Base-by-base conservation (phyloP, 2,329 filamentous ascomycete genomes). In the Lecanicillium sp. region DNA sequence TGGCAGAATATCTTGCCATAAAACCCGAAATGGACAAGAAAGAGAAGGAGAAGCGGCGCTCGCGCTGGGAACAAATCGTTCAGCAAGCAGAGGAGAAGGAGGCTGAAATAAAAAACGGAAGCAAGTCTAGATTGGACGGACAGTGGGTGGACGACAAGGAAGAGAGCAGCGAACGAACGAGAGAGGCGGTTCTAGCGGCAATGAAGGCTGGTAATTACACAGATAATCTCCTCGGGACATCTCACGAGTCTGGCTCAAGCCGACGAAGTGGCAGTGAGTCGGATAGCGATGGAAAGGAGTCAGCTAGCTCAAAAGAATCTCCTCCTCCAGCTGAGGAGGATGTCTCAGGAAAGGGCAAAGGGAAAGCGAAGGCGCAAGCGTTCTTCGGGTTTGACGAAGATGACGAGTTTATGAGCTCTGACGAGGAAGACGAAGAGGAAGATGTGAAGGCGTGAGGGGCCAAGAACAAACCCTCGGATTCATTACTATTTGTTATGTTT, bases 1-100 rank as follows among this genome's bases (percentile, higher is more conserved):
- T 98, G 15, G 92, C 94, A 0, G 89, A 97, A 58, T 97, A 96
- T 54, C 74, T 97, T 2, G 87, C 89, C 3, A 85, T 94, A 49
- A 96, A 97, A 58, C 92, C 94, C 0, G 90, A 96, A 44, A 96
- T 98, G 90, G 92, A 96, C 46, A 81, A 83, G 61, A 87, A 87
- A 56, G 88, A 97, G 59, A 90, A 88, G 54, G 89, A 96, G 57
- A 83, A 84, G 61, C 77, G 88, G 34, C 75, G 84, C 33, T 79
- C 84, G 60, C 71, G 89, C 34, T 95, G 88, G 87, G 81, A 95
- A 59, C 77, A 89, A 54, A 84, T 97, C 40, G 83, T 97, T 11
- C 84, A 90, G 35, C 72, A 82, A 43, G 81, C 92, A 0, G 90
- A 97, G 58, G 75, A 79, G 45, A 83, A 81, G 49, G 84, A 94